Percentiles rank a stretch among this genome's conserved stretches.
These are phyloP conservation scores for Penicillium maclennaniae DNA, from an alignment of 495 filamentous ascomycete genomes.

Conservation along the genomic window DNA sequence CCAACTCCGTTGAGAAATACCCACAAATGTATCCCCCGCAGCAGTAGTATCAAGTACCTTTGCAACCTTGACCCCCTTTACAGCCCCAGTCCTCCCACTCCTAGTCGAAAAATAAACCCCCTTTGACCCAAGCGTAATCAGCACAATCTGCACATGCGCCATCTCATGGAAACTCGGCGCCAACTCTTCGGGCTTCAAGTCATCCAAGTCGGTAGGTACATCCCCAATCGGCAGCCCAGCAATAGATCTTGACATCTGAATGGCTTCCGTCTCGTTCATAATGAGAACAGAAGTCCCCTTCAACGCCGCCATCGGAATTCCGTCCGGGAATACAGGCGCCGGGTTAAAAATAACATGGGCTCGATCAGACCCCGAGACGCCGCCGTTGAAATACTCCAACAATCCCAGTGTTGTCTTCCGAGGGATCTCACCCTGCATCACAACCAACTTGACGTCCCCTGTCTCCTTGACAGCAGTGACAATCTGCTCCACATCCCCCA, in stretches of 20 bases:
- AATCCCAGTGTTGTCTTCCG: conserved; percentile 61
- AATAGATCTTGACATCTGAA: conserved; percentile 48
- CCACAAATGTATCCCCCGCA: conserved; percentile 85
- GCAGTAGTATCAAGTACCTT: conserved; percentile 83
- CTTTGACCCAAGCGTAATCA: conserved; percentile 71
- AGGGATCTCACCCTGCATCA: conserved; percentile 80
- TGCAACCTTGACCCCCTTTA: conserved; percentile 50
- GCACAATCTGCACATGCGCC: conserved; percentile 60
- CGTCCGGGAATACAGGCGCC: conserved; percentile 56
- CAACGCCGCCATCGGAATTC: conserved; percentile 51
- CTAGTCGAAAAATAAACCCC: conserved; percentile 52
- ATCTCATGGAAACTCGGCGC: conserved; percentile 48
- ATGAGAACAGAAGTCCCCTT: conserved; percentile 62
- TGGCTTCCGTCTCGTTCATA: conserved; percentile 80
- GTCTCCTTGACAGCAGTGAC: conserved; percentile 4
- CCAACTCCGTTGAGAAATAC: conserved; percentile 21
- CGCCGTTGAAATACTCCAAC: conserved; percentile 47
- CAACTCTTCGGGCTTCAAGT: conserved; percentile 35
- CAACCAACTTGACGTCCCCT: conserved; percentile 49
- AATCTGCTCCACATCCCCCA: conserved; percentile 10
- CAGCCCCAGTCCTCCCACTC: conserved; percentile 27
- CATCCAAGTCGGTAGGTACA: conserved; percentile 8
- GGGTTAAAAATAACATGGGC: conserved; percentile 53
- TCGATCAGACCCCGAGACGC: not conserved
- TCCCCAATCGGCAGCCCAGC: conserved; percentile 11